Evolutionary conservation across 176 grass and related monocot genomes (phyloP), one percentile per base, ranked within the genome.

Genomic region (Zizania latifolia): DNA sequence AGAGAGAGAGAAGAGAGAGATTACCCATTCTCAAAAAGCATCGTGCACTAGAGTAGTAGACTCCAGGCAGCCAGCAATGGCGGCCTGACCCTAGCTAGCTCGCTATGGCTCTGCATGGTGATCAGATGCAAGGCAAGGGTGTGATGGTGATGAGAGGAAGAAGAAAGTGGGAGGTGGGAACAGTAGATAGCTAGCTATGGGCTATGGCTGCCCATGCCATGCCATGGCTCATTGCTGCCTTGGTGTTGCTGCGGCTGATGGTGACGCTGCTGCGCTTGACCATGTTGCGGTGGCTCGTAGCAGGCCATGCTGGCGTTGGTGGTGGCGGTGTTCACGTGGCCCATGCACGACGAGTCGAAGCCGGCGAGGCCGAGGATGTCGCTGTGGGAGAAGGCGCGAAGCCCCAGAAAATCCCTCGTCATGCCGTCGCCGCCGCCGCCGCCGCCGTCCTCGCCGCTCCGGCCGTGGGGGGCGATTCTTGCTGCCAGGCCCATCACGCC

Each of bases 361-460:
- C 88, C 83, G 11, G 94, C 78, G 41, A 98, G 86, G n/a, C n/a
- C n/a, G 26, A 98, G 84, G 43, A 98, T 82, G 55, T 87, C 94
- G 33, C 84, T 71, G 65, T 92, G 91, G 27, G 91, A 91, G 71
- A 92, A 82, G 12, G 94, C 84, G 50, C 91, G 92, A 24, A 98
- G 79, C 1, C 94, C 91, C 11, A 98, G 76, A 78, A 98, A 98
- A 74, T 98, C 94, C 83, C 91, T 89, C 32, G 94, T 98, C 78
- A 94, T 81, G 71, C 82, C 85, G 43, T 90, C 82, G 31, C 68
- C 55, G 11, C 59, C 75, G 0, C 72, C 82, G 0, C 62, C 79
- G 2, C 48, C 61, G 33, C 71, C 90, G 29, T 68, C 72, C 28
- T 83, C 79, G 11, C 62, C 79, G 39, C 46, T 22, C 54, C 83